These are phyloP conservation scores for Glycine latifolia DNA, from an alignment of 306 rosid genomes.

Conservation along the genomic window DNA sequence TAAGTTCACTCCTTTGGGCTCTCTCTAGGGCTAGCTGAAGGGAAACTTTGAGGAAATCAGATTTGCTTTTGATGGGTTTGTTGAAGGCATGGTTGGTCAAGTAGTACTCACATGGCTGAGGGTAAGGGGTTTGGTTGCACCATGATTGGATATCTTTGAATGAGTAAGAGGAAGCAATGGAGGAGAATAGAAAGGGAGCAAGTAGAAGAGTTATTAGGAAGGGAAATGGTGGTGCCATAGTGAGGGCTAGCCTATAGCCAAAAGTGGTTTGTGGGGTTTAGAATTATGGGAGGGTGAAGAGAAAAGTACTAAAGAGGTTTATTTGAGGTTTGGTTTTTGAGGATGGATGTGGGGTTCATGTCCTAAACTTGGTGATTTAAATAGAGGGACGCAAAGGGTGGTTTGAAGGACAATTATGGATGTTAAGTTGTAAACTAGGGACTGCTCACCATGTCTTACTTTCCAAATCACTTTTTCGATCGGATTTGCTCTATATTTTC, in stretches of 20 bases:
- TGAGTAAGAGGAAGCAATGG: conserved; percentile 40
- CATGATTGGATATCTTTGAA: conserved; percentile 56
- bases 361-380: conserved; percentile 28
- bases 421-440: conserved; percentile 25
- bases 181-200: conserved; percentile 44
- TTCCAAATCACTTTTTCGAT: conserved; percentile 4
- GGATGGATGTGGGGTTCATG: conserved; percentile 33
- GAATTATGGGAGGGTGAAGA: neutral
- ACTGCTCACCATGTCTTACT: conserved; percentile 48
- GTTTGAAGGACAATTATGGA: neutral
- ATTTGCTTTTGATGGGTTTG: conserved; percentile 57
- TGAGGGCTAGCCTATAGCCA: neutral
- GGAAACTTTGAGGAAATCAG: conserved; percentile 67
- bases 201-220: conserved; percentile 32
- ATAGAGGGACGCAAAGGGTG: conserved; percentile 40
- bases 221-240: conserved; percentile 41
- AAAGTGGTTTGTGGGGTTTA: conserved; percentile 25
- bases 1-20: conserved; percentile 53
- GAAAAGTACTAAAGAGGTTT: no score
- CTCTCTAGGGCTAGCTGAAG: conserved; percentile 61
- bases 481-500: conserved; percentile 38
- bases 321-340: no score
- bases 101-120: conserved; percentile 72
- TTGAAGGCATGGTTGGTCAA: conserved; percentile 48
- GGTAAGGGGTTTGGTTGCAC: conserved; percentile 90